Base-by-base conservation (phyloP, 2,329 filamentous ascomycete genomes). In the Sclerotinia subarctica region DNA sequence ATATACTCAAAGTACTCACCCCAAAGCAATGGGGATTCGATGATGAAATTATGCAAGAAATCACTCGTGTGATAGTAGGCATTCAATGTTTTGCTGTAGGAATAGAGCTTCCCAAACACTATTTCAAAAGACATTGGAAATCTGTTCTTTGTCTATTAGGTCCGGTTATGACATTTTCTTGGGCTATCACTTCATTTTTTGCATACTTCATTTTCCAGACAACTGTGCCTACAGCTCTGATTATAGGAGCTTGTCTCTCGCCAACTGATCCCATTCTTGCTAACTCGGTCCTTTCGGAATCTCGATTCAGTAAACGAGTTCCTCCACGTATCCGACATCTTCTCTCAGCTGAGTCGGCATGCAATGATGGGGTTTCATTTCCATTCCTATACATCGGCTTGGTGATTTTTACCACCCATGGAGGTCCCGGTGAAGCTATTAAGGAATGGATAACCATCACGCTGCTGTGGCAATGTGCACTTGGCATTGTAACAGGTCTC, bases 61-160 rank as follows among this genome's bases (percentile, higher is more conserved):
- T 89, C 76, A 88, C 88, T n/a, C 85, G 89, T 69, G 88, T 91
- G 67, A 88, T 91, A 65, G 81, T 91, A 52, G 88, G 90, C 62
- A 88, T 91, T 42, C 88, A 91, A 82, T 91, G 89, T 82, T 91
- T 91, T 74, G 88, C 88, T 73, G 86, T 91, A 29, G 89, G 89
- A 10, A 88, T 91, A 77, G 89, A 90, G 78, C 82, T 91, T 80
- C 89, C 89, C 26, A 85, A 76, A 32, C 69, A 69, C 56, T 77
- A 77, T 63, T 77, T 78, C 56, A 65, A 64, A 1, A 44, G 74
- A 29, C 74, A 76, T 69, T 76, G 74, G 74, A 68, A 68, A 46
- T 74, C 72, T 0, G 71, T 75, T 1, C 52, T 76, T 3, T 75
- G 68, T 46, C 72, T 76, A 52, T 69, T 75, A 0, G 73, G 73